A percentile compares a stretch with the other conserved stretches of the same genome.
Conservation (phyloP, 208 protist genomes). For the Novymonas esmeraldas region DNA sequence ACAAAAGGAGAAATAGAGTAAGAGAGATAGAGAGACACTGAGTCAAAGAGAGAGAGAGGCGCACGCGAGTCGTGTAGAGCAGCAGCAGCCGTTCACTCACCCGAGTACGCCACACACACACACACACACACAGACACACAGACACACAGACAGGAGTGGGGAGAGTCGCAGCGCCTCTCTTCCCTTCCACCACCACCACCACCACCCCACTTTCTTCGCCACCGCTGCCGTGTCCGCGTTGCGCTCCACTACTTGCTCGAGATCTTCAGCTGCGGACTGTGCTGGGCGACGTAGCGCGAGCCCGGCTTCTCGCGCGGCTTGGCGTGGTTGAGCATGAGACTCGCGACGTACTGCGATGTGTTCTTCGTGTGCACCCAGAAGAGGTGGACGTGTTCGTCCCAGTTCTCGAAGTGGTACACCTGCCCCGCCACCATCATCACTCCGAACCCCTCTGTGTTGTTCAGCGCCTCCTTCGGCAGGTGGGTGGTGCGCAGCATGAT, state of each 20-base stretch:
- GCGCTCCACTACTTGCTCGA: constrained; percentile 43
- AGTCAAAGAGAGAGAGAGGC: too few species aligned
- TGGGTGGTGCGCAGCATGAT: constrained; percentile 43
- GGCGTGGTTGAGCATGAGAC: constrained; percentile 69
- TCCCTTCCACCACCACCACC: too few species aligned
- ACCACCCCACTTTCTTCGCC: too few species aligned
- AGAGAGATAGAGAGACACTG: too few species aligned
- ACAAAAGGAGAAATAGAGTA: background rate
- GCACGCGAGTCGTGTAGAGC: too few species aligned
- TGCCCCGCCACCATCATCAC: constrained; percentile 65
- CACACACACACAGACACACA: too few species aligned
- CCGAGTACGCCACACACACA: too few species aligned
- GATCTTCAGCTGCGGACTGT: constrained; percentile 61
- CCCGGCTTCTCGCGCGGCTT: constrained; percentile 66
- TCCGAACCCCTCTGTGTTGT: constrained; percentile 32
- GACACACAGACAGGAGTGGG: constrained; percentile 8
- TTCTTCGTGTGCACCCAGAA: constrained; percentile 66
- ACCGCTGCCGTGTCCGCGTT: too few species aligned
- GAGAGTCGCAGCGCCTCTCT: too few species aligned
- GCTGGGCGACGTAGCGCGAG: constrained; percentile 67
- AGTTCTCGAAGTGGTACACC: constrained; percentile 44
- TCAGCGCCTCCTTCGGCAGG: constrained; percentile 39
- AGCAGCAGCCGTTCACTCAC: too few species aligned
- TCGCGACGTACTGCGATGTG: constrained; percentile 36
- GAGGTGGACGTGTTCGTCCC: constrained; percentile 44